Evolutionary conservation across 2,329 filamentous ascomycete genomes (phyloP).

Genomic region (Trichophyton verrucosum): DNA sequence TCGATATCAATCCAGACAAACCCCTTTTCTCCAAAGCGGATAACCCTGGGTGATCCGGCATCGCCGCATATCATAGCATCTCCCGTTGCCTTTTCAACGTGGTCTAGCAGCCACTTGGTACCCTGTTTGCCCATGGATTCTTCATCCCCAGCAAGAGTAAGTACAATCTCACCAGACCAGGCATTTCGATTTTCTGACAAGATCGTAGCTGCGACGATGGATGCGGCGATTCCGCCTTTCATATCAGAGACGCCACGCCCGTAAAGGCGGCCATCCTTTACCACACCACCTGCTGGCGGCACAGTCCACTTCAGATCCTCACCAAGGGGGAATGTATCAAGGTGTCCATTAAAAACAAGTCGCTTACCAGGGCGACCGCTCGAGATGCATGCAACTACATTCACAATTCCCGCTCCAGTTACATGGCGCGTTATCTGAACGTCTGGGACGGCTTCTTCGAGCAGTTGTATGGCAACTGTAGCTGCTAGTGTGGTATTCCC

Average conservation of each 20-base stretch:
- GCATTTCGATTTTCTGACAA: conserved; percentile 8
- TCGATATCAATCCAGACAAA: conserved; percentile 11
- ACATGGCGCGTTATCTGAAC: conserved; percentile 8
- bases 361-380: conserved; percentile 10
- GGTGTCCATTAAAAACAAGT: conserved; percentile 11
- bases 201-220: conserved; percentile 8
- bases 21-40: conserved; percentile 12
- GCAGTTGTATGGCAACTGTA: conserved; percentile 6
- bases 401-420: conserved; percentile 4
- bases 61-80: conserved; percentile 12
- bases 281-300: conserved; percentile 3
- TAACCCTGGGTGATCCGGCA: conserved; percentile 6
- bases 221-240: conserved; percentile 11
- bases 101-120: conserved; percentile 10
- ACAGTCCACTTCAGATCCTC: conserved; percentile 6
- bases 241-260: conserved; percentile 10
- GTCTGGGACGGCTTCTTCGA: conserved; percentile 6
- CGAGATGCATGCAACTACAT: conserved; percentile 9
- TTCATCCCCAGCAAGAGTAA: conserved; percentile 11
- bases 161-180: conserved; percentile 10
- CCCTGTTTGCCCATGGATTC: conserved; percentile 9
- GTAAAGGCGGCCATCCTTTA: conserved; percentile 9
- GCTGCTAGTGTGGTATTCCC: conserved; percentile 8
- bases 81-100: conserved; percentile 6
- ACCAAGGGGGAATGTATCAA: conserved; percentile 10